phyloP scores from a whole-genome alignment of 2,329 filamentous ascomycete genomes.

The Epichloe festucae region DNA sequence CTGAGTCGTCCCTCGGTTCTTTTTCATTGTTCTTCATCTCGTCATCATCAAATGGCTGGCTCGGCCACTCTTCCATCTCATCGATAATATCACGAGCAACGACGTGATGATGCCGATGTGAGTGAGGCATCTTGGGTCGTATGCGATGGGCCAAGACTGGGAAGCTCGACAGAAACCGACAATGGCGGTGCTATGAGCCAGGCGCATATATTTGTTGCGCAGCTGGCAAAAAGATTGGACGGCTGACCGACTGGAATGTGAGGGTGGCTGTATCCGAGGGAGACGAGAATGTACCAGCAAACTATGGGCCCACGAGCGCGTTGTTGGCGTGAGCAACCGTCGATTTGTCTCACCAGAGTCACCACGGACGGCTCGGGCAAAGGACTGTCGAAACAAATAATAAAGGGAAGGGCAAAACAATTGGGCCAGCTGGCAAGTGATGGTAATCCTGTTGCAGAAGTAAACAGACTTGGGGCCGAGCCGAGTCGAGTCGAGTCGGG shows the following conservation, averaged over 20 bases:
- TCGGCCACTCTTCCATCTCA: background rate
- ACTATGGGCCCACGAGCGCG: conserved; percentile 13
- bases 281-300: conserved; percentile 13
- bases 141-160: background rate
- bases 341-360: conserved; percentile 8
- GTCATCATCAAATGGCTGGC: background rate
- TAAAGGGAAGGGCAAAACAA: conserved; percentile 5
- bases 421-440: conserved; percentile 17
- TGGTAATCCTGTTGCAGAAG: background rate
- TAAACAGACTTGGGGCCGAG: background rate
- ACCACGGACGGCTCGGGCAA: background rate
- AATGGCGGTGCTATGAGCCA: background rate
- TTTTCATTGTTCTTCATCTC: background rate
- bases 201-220: conserved; percentile 8
- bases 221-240: conserved; percentile 3
- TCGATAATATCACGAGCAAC: conserved; percentile 1
- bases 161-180: background rate
- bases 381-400: background rate
- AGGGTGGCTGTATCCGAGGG: conserved; percentile 12
- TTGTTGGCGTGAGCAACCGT: conserved; percentile 6
- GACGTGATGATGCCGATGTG: conserved; percentile 16
- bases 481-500: no score
- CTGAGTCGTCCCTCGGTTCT: background rate
- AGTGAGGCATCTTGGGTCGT: conserved; percentile 17
- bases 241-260: conserved; percentile 16